Evolutionary conservation across 225 moss, liverwort and hornwort genomes (phyloP), one percentile per base, ranked within the genome.

Genomic region (Neckera pumila): DNA sequence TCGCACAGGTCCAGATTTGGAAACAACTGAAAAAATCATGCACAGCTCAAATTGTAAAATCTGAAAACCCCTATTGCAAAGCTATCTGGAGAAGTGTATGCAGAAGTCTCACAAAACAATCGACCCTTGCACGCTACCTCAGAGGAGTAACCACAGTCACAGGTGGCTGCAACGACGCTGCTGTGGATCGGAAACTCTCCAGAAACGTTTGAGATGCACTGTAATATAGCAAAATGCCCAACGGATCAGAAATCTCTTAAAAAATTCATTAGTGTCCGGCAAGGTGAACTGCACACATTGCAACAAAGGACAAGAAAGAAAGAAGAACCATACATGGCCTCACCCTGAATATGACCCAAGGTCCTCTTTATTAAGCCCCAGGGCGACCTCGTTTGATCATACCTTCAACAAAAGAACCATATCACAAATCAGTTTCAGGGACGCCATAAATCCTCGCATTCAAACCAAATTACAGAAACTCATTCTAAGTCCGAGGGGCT

Each of bases 291-390:
- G 54, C 69, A 30, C 49, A 47, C 83, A 61, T 43, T n/a, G 76
- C 70, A 67, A 26, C 61, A 9, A 69, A 88, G 78, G 78, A 49
- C 33, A 21, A 66, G 66, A 82, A 82, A 58, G 80, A 54, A 87
- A 43, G 38, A 28, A 26, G 71, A 38, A 34, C 27, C 51, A 40
- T 79, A 6, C 70, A 33, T 62, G 83, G 70, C 66, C 80, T 84
- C 88, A 93, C 95, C 95, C 93, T 84, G 95, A 95, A 89, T 95
- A 95, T 42, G 92, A 89, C 61, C 95, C 95, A 86, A 95, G 93
- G 76, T 95, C 95, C 86, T 94, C 92, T 88, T 90, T 94, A 31
- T 94, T 95, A 40, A 95, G 93, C 69, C 94, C 94, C 66, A 94
- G 85, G 56, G 93, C 91, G 65, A 95, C 80, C 76, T 88, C 89